Evolutionary conservation across 1,284 basidiomycete genomes (phyloP), one percentile per base, ranked within the genome.

Genomic region (Leccinum variabile): DNA sequence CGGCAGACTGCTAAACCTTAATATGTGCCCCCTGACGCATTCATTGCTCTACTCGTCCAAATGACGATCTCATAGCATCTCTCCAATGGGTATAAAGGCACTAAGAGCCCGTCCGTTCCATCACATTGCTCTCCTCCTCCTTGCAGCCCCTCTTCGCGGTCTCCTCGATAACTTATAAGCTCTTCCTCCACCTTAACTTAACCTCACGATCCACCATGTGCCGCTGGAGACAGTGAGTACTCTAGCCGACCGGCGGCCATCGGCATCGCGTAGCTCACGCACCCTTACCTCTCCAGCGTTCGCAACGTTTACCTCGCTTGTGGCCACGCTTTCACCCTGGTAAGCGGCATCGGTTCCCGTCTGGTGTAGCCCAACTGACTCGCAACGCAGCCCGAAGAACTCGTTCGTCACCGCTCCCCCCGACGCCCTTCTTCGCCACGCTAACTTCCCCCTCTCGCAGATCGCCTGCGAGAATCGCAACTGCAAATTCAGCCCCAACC

Each of bases 401-500:
- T 71, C 32, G 72, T 72, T 53, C 56, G 67, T 69, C 28, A 7
- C 41, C 54, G 50, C 59, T 32, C 49, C 22, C 39, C 14, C 25
- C 37, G 10, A 9, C 35, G 10, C 18, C 18, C 11, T 13, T 4
- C 61, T 44, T 50, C 35, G 14, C 70, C 57, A 63, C 68, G 3
- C 35, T 77, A 54, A 73, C 57, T 10, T 56, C 39, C 22, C 46
- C 18, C 25, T 5, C 18, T 52, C 7, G 61, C 68, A 81, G 80
- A 72, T 82, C 56, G 63, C 63, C 54, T 84, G 83, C 68, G 72
- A 77, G 13, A 77, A 72, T 59, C 62, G 64, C 14, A 72, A 72
- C 55, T 84, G 83, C 71, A 80, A 75, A 65, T 81, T 84, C 64
- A 84, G 84, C 54, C 76, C 80, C 0, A 73, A 70, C 59, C 83